A percentile compares a stretch with the other conserved stretches of the same genome.
Conservation (phyloP, 2,329 filamentous ascomycete species). For the Arthrobotrys entomopaga region DNA sequence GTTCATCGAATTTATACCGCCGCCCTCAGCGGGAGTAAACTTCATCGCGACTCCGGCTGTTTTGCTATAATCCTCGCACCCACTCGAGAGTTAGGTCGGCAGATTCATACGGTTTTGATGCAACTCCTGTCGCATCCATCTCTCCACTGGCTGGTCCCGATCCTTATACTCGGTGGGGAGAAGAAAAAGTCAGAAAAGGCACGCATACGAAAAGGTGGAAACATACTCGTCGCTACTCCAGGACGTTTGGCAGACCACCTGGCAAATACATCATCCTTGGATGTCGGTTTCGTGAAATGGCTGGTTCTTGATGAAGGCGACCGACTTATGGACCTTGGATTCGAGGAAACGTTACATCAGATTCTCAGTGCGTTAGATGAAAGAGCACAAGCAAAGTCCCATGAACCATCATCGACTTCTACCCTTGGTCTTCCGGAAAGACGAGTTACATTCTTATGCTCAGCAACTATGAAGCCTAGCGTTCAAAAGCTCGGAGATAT, state of each 20-base stretch:
- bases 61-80: conserved; percentile 95
- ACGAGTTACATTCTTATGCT: conserved; percentile 88
- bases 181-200: conserved; percentile 70
- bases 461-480: conserved; percentile 97
- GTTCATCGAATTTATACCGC: conserved; percentile 80
- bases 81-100: conserved; percentile 91
- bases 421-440: conserved; percentile 68
- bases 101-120: conserved; percentile 82
- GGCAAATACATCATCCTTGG: conserved; percentile 87
- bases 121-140: conserved; percentile 68
- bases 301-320: conserved; percentile 95
- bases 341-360: conserved; percentile 90
- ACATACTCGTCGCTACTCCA: conserved; percentile 94
- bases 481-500: conserved; percentile 94
- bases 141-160: conserved; percentile 91
- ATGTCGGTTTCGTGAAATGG: conserved; percentile 90
- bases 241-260: conserved; percentile 91
- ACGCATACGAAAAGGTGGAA: conserved; percentile 90
- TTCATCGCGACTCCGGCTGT: conserved; percentile 85
- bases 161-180: conserved; percentile 79
- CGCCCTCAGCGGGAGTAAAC: conserved; percentile 63
- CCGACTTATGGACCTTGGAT: conserved; percentile 97
- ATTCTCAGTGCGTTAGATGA: conserved; percentile 76
- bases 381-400: conserved; percentile 15
- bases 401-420: conserved; percentile 2